Base-by-base conservation (phyloP, 352 stramenopile species). In the Globisporangium megalacanthum region DNA sequence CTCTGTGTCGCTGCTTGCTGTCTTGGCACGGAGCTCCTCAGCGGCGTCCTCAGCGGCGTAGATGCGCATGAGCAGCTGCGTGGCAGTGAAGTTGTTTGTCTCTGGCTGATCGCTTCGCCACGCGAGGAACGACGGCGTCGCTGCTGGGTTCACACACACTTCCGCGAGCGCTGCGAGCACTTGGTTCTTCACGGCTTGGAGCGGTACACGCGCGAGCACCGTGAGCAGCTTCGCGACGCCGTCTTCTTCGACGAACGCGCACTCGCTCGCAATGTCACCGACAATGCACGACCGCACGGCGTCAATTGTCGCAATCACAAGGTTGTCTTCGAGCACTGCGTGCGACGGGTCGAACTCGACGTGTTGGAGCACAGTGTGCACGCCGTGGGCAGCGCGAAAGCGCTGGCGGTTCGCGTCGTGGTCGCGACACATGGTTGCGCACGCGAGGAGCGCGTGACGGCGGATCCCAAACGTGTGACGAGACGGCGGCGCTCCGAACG, bases 141-240 rank as follows among this genome's bases (percentile, higher is more conserved):
- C 77, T 14, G 75, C 77, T n/a, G 79, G 77, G 52, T 89, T 87
- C 3, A 84, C 76, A 39, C 75, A 89, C 49, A 90, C 68, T 60
- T 92, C 81, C 0, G 80, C 73, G 7, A 92, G 61, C 6, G 77
- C 68, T 11, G 79, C 83, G 4, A 94, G 63, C 10, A 70, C 61
- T 48, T 93, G 83, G 50, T 80, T 68, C 22, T 83, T 75, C 45
- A 92, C 55, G 10, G 74, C 74, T 37, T 86, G 86, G 3, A 46
- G 33, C 0, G 79, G 73, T 7, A 68, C 75, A 0, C 52, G 35
- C 35, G 69, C 75, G 11, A 93, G n/a, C 11, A 91, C 69, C 6
- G 78, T 69, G 20, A 93, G 70, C 17, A 93, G 52, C 47, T 79
- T 82, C 2, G 68, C 45, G 3, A 91, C 77, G 8, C 81, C 81